These are phyloP conservation scores for Haplographium delicatum DNA, from an alignment of 495 filamentous ascomycete species.

Conservation along the genomic window DNA sequence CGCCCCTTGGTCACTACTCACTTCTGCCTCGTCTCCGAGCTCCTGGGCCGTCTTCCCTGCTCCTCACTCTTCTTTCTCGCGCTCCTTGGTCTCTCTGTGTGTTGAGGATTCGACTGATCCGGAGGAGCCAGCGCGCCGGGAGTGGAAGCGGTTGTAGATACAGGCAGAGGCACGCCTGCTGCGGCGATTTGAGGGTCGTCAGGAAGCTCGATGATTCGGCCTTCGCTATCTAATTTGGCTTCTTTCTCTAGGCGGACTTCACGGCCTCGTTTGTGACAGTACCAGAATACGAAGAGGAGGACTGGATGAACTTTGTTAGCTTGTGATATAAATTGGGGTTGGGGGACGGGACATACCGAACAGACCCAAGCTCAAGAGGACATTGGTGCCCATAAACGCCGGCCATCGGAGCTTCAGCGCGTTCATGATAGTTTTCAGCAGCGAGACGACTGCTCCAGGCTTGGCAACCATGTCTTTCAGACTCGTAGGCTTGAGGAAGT, in stretches of 20 bases:
- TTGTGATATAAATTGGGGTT: background rate
- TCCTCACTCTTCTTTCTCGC: constrained; percentile 5
- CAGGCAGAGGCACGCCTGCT: no score
- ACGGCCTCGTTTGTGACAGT: constrained; percentile 88
- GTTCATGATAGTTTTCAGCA: constrained; percentile 81
- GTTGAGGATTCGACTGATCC: background rate
- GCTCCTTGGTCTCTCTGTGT: background rate
- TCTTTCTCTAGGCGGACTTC: constrained; percentile 67
- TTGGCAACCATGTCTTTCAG: constrained; percentile 80
- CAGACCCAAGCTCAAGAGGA: constrained; percentile 77
- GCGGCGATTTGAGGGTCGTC: constrained; percentile 17
- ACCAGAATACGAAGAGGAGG: constrained; percentile 89
- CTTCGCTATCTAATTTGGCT: constrained; percentile 18
- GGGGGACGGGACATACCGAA: constrained; percentile 55
- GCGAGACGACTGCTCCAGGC: constrained; percentile 72
- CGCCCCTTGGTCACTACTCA: no score
- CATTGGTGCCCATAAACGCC: constrained; percentile 76
- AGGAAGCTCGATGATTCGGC: constrained; percentile 19
- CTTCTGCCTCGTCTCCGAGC: no score
- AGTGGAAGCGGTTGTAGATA: background rate
- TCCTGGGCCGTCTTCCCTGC: background rate
- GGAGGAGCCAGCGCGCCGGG: background rate
- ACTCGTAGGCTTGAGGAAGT: constrained; percentile 34
- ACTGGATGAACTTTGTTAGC: constrained; percentile 43
- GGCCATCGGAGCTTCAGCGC: constrained; percentile 81